These are phyloP conservation scores for Xylogone sp. DNA, from an alignment of 2,329 filamentous ascomycete genomes.

Conservation along the genomic window DNA sequence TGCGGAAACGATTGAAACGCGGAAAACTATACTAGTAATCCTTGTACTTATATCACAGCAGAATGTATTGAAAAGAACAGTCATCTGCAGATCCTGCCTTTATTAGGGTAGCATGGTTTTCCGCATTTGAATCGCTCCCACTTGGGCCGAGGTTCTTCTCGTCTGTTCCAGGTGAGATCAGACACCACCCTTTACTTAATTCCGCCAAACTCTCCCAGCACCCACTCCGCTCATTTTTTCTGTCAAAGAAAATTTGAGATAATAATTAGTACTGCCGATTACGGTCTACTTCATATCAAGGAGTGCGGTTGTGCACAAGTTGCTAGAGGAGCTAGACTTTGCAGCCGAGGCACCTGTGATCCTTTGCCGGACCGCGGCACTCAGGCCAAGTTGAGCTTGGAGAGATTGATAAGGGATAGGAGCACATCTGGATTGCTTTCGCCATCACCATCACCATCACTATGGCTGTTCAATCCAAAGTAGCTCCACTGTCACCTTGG, in stretches of 20 bases:
- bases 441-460: too few species aligned
- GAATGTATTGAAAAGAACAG: too few species aligned
- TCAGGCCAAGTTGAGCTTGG: neutral
- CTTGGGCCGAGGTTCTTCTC: too few species aligned
- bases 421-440: neutral
- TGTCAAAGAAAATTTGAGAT: neutral
- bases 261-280: neutral
- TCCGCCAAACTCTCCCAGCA: too few species aligned
- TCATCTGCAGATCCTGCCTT: too few species aligned
- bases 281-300: neutral
- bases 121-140: too few species aligned
- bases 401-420: neutral
- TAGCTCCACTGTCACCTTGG: conserved; percentile 71
- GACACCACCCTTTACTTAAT: too few species aligned
- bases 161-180: too few species aligned
- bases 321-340: neutral
- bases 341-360: neutral
- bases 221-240: neutral
- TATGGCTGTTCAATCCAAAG: conserved; percentile 26
- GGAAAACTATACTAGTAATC: too few species aligned
- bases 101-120: too few species aligned
- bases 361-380: neutral
- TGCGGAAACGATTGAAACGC: too few species aligned
- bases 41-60: too few species aligned
- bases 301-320: neutral